Evolutionary conservation across 1,139 yeast genomes (phyloP).

Genomic region (Waltiozyma solani): DNA sequence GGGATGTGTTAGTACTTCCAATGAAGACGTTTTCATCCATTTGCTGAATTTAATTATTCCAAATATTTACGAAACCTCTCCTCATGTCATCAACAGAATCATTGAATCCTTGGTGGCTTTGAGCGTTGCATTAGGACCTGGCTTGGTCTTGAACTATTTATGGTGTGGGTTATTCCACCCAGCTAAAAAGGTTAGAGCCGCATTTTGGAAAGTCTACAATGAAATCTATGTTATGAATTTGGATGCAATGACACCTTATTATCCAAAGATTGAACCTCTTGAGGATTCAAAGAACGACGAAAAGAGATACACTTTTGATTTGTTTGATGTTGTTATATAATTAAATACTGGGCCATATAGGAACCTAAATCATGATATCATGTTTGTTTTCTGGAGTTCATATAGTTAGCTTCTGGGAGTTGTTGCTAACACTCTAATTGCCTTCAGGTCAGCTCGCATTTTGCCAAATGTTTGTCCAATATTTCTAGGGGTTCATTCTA

Average conservation of each 20-base stretch:
- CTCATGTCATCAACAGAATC: conserved; percentile 82
- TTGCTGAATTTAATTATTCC: conserved; percentile 70
- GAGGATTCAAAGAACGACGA: conserved; percentile 7
- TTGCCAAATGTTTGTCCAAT: no score
- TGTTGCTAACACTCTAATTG: no score
- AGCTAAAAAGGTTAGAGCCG: conserved; percentile 72
- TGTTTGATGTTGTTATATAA: conserved; percentile 26
- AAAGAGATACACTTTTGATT: conserved; percentile 24
- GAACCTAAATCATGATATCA: no score
- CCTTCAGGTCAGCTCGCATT: no score
- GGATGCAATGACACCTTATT: conserved; percentile 75
- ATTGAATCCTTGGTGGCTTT: conserved; percentile 75
- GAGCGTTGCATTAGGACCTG: conserved; percentile 66
- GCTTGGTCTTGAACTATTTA: conserved; percentile 61
- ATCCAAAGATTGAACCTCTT: conserved; percentile 43
- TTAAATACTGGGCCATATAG: no score
- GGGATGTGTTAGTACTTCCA: conserved; percentile 66
- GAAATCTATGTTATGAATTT: conserved; percentile 63
- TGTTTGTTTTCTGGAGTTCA: no score
- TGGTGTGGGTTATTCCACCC: conserved; percentile 94
- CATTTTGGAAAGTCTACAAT: conserved; percentile 84
- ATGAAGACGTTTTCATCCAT: conserved; percentile 70
- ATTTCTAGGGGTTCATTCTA: no score
- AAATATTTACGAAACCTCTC: conserved; percentile 85
- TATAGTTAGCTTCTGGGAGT: no score